Percentiles rank a stretch among this genome's conserved stretches.
Evolutionary conservation across 768 basidiomycete genomes (phyloP).

Genomic region (Trametes gibbosa): DNA sequence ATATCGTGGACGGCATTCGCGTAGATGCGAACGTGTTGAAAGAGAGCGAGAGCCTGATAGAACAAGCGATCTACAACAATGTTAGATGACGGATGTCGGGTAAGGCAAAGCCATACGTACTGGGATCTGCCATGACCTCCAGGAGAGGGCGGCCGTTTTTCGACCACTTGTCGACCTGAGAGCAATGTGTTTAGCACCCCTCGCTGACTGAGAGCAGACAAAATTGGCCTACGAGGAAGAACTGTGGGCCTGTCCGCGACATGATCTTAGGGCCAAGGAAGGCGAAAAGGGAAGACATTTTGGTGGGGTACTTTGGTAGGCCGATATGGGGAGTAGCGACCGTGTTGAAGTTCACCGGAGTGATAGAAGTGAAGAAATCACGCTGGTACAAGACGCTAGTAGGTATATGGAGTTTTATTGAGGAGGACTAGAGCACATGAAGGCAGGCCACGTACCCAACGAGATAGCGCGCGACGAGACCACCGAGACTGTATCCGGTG

Average conservation of each 20-base stretch:
- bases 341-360: conserved; percentile 79
- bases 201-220: background rate
- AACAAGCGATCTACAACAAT: conserved; percentile 62
- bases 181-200: background rate
- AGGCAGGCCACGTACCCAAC: conserved; percentile 48
- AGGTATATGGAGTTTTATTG: background rate
- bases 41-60: conserved; percentile 64
- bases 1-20: conserved; percentile 78
- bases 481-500: conserved; percentile 80
- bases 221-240: conserved; percentile 29
- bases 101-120: conserved; percentile 30
- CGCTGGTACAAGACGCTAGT: conserved; percentile 60
- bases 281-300: conserved; percentile 51
- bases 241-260: conserved; percentile 72
- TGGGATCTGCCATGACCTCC: conserved; percentile 78
- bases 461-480: conserved; percentile 76
- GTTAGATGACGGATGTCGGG: background rate
- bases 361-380: conserved; percentile 67
- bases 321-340: conserved; percentile 85
- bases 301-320: conserved; percentile 58
- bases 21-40: conserved; percentile 70
- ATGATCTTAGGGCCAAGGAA: conserved; percentile 66
- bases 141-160: conserved; percentile 63
- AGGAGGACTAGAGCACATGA: too few species aligned
- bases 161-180: conserved; percentile 63